phyloP scores from a whole-genome alignment of 345 rosid genomes.

The Lepidium didymum region DNA sequence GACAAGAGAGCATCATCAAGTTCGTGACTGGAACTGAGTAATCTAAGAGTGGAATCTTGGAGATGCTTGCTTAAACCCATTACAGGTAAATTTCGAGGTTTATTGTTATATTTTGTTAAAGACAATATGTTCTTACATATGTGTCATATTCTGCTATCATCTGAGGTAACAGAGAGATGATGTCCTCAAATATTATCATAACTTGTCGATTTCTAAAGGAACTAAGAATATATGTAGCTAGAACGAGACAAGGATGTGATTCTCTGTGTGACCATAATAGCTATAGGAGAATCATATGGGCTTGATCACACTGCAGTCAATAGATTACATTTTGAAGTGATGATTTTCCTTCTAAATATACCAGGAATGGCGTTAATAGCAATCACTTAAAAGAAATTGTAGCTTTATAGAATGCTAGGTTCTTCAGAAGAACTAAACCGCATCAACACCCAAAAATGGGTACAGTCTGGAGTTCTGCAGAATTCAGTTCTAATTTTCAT shows the following conservation, averaged over 20 bases:
- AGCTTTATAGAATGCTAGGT: neutral
- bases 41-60: neutral
- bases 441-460: neutral
- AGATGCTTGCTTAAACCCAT: neutral
- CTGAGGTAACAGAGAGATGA: neutral
- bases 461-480: neutral
- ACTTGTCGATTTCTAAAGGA: neutral
- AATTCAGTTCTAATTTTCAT: neutral
- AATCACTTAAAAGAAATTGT: neutral
- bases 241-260: neutral
- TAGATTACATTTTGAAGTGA: neutral
- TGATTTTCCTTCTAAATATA: neutral
- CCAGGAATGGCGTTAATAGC: neutral
- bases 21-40: neutral
- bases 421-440: neutral
- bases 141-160: neutral
- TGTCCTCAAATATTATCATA: neutral
- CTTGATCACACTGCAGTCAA: neutral
- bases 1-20: constrained; percentile 1
- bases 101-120: too few relatives aligned
- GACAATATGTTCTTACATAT: neutral
- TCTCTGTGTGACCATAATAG: neutral
- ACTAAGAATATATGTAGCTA: neutral
- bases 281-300: neutral
- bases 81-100: neutral